phyloP scores from a whole-genome alignment of 2,329 filamentous ascomycete species.

The Trichoderma koningii region DNA sequence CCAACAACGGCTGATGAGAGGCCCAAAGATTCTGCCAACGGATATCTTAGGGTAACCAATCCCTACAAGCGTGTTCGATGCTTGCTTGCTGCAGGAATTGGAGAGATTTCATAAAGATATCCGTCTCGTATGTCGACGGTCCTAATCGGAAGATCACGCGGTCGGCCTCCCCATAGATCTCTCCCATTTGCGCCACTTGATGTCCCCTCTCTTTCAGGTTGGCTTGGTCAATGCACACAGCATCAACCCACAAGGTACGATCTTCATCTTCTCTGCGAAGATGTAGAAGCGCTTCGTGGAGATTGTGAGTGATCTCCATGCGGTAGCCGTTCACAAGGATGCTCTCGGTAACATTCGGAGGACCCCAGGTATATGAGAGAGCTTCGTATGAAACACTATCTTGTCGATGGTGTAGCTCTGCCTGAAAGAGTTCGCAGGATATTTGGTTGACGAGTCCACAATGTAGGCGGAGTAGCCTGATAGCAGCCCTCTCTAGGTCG shows the following conservation, averaged over 20 bases:
- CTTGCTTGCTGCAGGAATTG: not conserved
- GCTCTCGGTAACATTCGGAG: rapidly evolving
- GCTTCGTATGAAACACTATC: conserved; percentile 19
- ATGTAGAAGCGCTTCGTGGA: conserved; percentile 8
- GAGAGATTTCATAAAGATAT: conserved; percentile 22
- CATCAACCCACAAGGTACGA: conserved; percentile 13
- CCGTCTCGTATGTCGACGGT: not conserved
- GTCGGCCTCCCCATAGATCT: conserved; percentile 24
- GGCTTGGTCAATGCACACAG: conserved; percentile 18
- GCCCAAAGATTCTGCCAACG: not conserved
- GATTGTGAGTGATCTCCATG: not conserved
- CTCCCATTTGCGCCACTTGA: conserved; percentile 27
- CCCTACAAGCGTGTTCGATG: not conserved
- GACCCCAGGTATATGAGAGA: conserved; percentile 27
- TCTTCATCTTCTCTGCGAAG: not conserved
- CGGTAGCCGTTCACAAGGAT: not conserved
- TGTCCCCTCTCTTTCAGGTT: conserved; percentile 23
- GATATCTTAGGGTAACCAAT: not conserved
- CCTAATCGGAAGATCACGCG: conserved; percentile 25
- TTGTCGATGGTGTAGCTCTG: not conserved
- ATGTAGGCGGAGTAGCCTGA: not conserved
- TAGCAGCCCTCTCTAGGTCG: not conserved
- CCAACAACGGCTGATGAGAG: rapidly evolving
- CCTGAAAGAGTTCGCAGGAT: not conserved
- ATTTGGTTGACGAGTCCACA: rapidly evolving